These are phyloP conservation scores for Bipolaris sorokiniana DNA, from an alignment of 2,329 filamentous ascomycete species.

Conservation along the genomic window DNA sequence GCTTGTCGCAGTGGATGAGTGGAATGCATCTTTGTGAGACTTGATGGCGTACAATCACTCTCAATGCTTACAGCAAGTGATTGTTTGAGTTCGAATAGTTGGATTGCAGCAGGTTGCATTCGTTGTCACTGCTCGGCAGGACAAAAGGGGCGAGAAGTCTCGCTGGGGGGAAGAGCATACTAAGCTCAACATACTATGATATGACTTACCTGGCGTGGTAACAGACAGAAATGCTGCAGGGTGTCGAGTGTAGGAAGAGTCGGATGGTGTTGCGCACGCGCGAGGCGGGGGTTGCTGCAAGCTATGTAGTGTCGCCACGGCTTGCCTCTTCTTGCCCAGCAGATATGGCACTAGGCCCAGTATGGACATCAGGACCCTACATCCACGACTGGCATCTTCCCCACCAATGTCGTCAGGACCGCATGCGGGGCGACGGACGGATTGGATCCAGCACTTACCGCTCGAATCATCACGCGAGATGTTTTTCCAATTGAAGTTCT, in stretches of 20 bases:
- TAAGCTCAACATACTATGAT: conserved; percentile 13
- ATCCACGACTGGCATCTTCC: conserved; percentile 30
- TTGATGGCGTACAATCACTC: conserved; percentile 15
- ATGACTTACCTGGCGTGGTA: conserved; percentile 5
- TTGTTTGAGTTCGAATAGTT: conserved; percentile 4
- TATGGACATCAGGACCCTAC: conserved; percentile 38
- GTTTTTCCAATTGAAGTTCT: conserved; percentile 30
- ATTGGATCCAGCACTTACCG: conserved; percentile 14
- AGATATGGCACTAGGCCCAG: conserved; percentile 27
- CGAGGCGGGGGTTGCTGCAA: conserved; percentile 32
- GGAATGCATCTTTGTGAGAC: conserved; percentile 11
- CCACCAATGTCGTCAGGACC: conserved; percentile 36
- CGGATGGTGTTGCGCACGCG: conserved; percentile 20
- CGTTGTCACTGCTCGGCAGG: conserved; percentile 9
- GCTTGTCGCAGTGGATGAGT: conserved; percentile 2
- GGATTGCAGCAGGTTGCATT: conserved; percentile 3
- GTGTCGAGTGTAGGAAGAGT: conserved; percentile 3
- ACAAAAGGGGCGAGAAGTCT: conserved; percentile 2
- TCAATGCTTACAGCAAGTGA: conserved; percentile 7
- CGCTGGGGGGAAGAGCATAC: conserved; percentile 9
- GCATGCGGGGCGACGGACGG: conserved; percentile 31
- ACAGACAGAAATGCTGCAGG: not conserved
- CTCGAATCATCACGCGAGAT: conserved; percentile 26
- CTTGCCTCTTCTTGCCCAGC: conserved; percentile 12
- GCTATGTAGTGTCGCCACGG: conserved; percentile 26